Evolutionary conservation across 169 alveolate genomes (phyloP), one percentile per base, ranked within the genome.

Genomic region (Plasmodium ovale): DNA sequence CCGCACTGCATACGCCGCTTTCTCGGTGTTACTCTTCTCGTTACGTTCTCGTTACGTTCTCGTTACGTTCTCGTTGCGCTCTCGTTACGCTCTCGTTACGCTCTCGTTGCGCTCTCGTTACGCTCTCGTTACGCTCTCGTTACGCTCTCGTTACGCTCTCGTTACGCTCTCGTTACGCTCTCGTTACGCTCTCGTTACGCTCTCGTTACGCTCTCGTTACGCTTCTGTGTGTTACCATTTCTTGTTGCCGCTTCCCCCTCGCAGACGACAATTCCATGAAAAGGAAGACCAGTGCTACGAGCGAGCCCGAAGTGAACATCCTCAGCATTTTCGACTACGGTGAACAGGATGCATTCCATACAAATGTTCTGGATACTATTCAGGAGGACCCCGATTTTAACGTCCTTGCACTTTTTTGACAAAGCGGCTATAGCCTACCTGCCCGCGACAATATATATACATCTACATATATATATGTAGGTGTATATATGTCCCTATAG

Each of bases 251-350:
- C 16, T 44, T 44, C 19, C 60, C 53, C 9, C n/a, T 53, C 62
- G 44, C 7, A 77, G 88, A 62, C 47, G 47, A 74, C 7, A 56
- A 16, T 19, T 14, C 19, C 27, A 10, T 9, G 23, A 82, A 82
- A 10, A 51, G 29, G 12, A 65, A 19, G 23, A 42, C 44, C 21
- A 21, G 59, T 10, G 60, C 9, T 9, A 21, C 42, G 16, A 51
- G 71, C 39, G 90, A 82, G n/a, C 35, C 84, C 37, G 90, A 82
- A 14, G 59, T 54, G 3, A 82, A 56, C 23, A 29, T 82, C 42
- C 37, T 82, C 9, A 82, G 19, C 58, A 49, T 82, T 69, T 82
- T 82, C 27, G 90, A 67, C 21, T 54, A 29, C n/a, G 67, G 67
- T 42, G 60, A 51, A 49, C 62, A 82, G 27, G 82, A 58, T n/a